Evolutionary conservation across 2,329 filamentous ascomycete genomes (phyloP), one percentile per base, ranked within the genome.

Genomic region (Fusarium mexicanum): DNA sequence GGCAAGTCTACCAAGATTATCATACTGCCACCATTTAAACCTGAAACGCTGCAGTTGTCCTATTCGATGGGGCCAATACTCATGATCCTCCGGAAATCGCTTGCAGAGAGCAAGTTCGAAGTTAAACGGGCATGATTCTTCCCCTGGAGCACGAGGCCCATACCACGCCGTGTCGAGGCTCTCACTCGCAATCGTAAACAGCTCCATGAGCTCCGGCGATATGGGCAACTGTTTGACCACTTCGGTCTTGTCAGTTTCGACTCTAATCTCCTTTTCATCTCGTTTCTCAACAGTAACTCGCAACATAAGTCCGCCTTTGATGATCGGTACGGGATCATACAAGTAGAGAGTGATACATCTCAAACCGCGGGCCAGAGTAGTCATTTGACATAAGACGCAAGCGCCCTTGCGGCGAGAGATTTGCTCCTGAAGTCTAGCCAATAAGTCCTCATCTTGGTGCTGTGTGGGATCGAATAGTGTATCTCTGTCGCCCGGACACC

Each of bases 11-110:
- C 6, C 14, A 31, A 14, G 5, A 12, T 37, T 18, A 0, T 17
- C 16, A 18, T 18, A 37, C 9, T 9, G 0, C 16, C 4, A 37
- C 35, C 35, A 37, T 17, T 37, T 0, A 37, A 0, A 10, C 35
- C 35, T 37, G 35, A 10, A 29, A 48, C 3, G 5, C 5, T 26
- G 5, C 8, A 37, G 13, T 13, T 31, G 17, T 18, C 37, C 24
- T 57, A 8, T 41, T 57, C 20, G 22, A 20, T 22, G 18, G 11
- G 8, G 20, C 22, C 8, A 26, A 24, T 13, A 2, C 6, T 37
- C 16, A 5, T 53, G 35, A 20, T 29, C 16, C 35, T 29, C 24
- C 8, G 35, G 35, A 13, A 17, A 29, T 29, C 5, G 22, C 43
- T n/a, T n/a, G 5, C 22, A 51, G 8, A 60, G 24, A n/a, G 24